Conservation (phyloP, 1,284 basidiomycete species). For the Naganishia liquefaciens region DNA sequence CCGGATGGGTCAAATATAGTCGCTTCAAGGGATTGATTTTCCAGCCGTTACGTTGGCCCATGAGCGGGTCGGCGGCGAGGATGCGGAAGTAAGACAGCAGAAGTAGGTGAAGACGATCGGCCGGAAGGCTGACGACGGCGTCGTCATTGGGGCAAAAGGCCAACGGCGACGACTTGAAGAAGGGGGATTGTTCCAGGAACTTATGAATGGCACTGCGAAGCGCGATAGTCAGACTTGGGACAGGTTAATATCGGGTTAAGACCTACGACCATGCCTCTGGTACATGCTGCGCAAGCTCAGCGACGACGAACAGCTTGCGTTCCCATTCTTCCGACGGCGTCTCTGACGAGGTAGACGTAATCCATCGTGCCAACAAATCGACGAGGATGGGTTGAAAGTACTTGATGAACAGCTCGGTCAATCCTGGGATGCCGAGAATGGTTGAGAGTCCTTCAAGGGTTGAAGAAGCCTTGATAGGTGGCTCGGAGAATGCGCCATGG, state of each 20-base stretch:
- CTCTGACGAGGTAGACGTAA: constrained; percentile 33
- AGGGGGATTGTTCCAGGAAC: constrained; percentile 40
- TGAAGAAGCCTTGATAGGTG: neutral
- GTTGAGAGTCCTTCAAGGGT: constrained; percentile 22
- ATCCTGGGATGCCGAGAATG: constrained; percentile 27
- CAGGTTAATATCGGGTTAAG: neutral
- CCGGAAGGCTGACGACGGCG: constrained; percentile 59
- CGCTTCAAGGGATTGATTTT: constrained; percentile 59
- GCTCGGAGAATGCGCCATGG: neutral
- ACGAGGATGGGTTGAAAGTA: constrained; percentile 45
- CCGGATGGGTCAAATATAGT: constrained; percentile 57
- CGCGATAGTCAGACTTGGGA: constrained; percentile 2
- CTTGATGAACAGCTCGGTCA: constrained; percentile 35
- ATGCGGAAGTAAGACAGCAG: constrained; percentile 80
- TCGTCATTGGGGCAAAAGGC: constrained; percentile 36
- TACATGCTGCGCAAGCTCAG: constrained; percentile 40
- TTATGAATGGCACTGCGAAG: constrained; percentile 36
- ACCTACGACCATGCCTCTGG: constrained; percentile 51
- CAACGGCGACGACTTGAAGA: constrained; percentile 38
- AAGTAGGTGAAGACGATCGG: constrained; percentile 62
- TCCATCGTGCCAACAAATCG: constrained; percentile 48
- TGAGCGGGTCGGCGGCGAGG: constrained; percentile 67
- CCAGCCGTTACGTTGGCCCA: constrained; percentile 68
- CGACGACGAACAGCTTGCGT: constrained; percentile 40
- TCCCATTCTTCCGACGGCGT: constrained; percentile 39